phyloP scores from a whole-genome alignment of 2,329 filamentous ascomycete species.

The Aspergillus neotritici region DNA sequence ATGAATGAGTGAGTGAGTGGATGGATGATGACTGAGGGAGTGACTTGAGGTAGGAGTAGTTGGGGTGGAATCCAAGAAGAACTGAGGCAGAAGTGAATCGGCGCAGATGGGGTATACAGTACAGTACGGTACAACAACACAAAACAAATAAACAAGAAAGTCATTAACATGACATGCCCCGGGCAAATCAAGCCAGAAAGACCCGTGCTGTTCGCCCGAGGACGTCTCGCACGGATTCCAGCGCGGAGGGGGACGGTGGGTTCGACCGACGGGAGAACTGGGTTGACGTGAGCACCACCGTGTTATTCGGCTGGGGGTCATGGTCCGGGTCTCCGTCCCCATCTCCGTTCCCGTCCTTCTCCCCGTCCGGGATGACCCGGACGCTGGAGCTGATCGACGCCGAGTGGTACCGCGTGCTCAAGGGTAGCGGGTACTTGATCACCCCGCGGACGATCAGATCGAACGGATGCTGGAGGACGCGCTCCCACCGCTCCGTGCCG shows the following conservation, averaged over 20 bases:
- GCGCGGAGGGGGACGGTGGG: conserved; percentile 8
- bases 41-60: no score
- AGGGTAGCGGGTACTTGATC: conserved; percentile 69
- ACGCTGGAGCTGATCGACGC: conserved; percentile 43
- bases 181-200: conserved; percentile 23
- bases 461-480: conserved; percentile 84
- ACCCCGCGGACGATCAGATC: conserved; percentile 88
- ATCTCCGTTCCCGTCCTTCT: conserved; percentile 17
- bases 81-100: no score
- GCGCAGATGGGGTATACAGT: no score
- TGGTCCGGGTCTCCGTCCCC: conserved; percentile 10
- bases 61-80: no score
- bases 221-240: conserved; percentile 8
- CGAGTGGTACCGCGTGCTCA: conserved; percentile 51
- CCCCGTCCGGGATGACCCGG: conserved; percentile 35
- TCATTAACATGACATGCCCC: no score
- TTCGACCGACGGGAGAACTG: conserved; percentile 7
- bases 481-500: conserved; percentile 82
- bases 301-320: conserved; percentile 23
- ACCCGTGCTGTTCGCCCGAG: conserved; percentile 18
- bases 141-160: not conserved
- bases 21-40: no score
- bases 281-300: conserved; percentile 18
- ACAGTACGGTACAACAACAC: not conserved
- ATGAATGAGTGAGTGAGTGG: no score